phyloP scores from a whole-genome alignment of 306 rosid species.

The Trifolium repens region DNA sequence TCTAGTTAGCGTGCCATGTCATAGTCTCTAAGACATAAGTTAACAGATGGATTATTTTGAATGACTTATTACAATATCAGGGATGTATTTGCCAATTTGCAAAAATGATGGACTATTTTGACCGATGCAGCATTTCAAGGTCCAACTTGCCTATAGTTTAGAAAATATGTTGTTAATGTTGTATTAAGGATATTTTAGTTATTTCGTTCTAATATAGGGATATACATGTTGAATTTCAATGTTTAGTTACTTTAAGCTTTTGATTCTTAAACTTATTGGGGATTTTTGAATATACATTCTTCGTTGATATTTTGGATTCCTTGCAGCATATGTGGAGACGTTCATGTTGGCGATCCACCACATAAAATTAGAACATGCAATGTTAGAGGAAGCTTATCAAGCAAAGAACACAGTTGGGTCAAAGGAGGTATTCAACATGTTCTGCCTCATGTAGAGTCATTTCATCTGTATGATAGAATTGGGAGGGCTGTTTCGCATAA shows the following conservation, averaged over 20 bases:
- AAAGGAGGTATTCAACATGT: slow-evolving; percentile 62
- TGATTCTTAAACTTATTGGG: not conserved
- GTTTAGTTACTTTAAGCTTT: not conserved
- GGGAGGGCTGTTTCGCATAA: slow-evolving; percentile 77
- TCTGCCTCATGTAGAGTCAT: slow-evolving; percentile 65
- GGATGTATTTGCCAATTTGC: not conserved
- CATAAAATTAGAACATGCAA: slow-evolving; percentile 73
- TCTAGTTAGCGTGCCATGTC: not conserved
- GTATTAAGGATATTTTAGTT: not conserved
- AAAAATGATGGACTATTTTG: not conserved
- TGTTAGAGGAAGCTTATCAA: slow-evolving; percentile 62
- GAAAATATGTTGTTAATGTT: not conserved
- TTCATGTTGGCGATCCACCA: slow-evolving; percentile 72
- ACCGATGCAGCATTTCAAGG: not conserved
- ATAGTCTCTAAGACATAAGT: not conserved
- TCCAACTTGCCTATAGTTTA: not conserved
- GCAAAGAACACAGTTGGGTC: slow-evolving; percentile 71
- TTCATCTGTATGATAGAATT: slow-evolving; percentile 69
- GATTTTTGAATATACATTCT: slow-evolving; percentile 8
- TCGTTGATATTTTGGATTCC: slow-evolving; percentile 31
- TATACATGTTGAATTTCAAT: not conserved
- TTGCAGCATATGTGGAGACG: slow-evolving; percentile 68
- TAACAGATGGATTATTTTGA: not conserved
- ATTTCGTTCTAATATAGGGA: not conserved
- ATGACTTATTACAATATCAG: not conserved